Percentiles rank a stretch among this genome's conserved stretches.
Conservation (phyloP, 2,329 filamentous ascomycete genomes). For the Curvularia hawaiiensis region DNA sequence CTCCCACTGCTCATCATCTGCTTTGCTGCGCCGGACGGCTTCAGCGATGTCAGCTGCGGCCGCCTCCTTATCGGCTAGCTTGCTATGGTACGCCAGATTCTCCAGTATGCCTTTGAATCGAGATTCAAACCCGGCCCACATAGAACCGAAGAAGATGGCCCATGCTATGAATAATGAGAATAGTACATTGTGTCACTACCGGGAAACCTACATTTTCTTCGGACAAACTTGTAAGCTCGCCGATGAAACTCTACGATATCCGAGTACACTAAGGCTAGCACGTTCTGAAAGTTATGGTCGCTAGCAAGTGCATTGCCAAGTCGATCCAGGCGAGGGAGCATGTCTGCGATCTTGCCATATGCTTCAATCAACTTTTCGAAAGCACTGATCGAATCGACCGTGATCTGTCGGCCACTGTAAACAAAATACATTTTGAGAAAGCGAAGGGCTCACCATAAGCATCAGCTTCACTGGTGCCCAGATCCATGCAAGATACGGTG, state of each 20-base stretch:
- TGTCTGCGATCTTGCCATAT: constrained; percentile 5
- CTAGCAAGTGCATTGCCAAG: constrained; percentile 1
- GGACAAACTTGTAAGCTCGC: constrained; percentile 3
- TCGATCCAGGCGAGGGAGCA: background rate
- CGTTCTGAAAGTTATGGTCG: constrained; percentile 2
- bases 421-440: background rate
- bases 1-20: constrained; percentile 19
- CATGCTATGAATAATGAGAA: background rate
- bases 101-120: constrained; percentile 1
- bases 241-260: constrained; percentile 4
- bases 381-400: constrained; percentile 1
- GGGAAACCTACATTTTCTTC: background rate
- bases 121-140: constrained; percentile 4
- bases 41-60: constrained; percentile 25
- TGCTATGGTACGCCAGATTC: background rate
- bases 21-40: constrained; percentile 18
- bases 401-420: constrained; percentile 1
- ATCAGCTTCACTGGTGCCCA: constrained; percentile 44
- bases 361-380: constrained; percentile 4
- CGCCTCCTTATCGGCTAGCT: constrained; percentile 32
- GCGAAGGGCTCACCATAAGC: constrained; percentile 5
- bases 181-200: background rate
- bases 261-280: background rate
- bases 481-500: constrained; percentile 52
- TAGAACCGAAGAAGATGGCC: constrained; percentile 2